Evolutionary conservation across 352 stramenopile genomes (phyloP).

Genomic region (Globisporangium carolinianum): DNA sequence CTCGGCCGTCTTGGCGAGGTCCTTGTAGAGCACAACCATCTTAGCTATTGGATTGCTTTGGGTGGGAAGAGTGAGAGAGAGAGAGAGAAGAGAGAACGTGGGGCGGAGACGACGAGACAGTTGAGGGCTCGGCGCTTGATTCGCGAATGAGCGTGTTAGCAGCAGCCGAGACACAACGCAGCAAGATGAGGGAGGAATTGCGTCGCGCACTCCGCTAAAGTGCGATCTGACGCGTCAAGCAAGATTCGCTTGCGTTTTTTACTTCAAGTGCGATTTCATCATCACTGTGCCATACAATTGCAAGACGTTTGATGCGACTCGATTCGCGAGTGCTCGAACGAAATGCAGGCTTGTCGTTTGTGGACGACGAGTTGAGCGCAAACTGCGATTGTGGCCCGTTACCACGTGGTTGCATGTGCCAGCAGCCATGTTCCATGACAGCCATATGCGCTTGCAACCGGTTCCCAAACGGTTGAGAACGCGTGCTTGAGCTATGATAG

Average conservation of each 20-base stretch:
- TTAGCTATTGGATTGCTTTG: slow-evolving; percentile 6
- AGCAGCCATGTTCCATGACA: too few relatives aligned
- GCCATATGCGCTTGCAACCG: too few relatives aligned
- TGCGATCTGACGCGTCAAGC: slow-evolving; percentile 15
- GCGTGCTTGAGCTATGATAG: too few relatives aligned
- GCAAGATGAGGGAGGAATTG: slow-evolving; percentile 13
- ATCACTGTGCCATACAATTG: too few relatives aligned
- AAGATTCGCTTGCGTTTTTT: slow-evolving; percentile 1
- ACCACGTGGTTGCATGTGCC: too few relatives aligned
- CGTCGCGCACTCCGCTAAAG: slow-evolving; percentile 20
- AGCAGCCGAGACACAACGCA: slow-evolving; percentile 5
- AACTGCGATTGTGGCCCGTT: too few relatives aligned
- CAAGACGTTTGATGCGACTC: too few relatives aligned
- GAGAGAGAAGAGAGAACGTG: background rate
- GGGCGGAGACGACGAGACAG: background rate
- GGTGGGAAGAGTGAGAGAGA: background rate
- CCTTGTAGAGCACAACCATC: slow-evolving; percentile 82
- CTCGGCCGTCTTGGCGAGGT: slow-evolving; percentile 82
- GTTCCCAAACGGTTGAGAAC: too few relatives aligned
- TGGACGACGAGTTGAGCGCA: too few relatives aligned
- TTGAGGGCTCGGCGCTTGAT: slow-evolving; percentile 20
- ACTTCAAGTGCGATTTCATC: too few relatives aligned
- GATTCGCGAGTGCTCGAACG: too few relatives aligned
- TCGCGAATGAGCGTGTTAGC: slow-evolving; percentile 33
- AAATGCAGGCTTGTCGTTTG: too few relatives aligned